Conservation (phyloP, 352 stramenopile genomes). For the Pythium utonaiense region DNA sequence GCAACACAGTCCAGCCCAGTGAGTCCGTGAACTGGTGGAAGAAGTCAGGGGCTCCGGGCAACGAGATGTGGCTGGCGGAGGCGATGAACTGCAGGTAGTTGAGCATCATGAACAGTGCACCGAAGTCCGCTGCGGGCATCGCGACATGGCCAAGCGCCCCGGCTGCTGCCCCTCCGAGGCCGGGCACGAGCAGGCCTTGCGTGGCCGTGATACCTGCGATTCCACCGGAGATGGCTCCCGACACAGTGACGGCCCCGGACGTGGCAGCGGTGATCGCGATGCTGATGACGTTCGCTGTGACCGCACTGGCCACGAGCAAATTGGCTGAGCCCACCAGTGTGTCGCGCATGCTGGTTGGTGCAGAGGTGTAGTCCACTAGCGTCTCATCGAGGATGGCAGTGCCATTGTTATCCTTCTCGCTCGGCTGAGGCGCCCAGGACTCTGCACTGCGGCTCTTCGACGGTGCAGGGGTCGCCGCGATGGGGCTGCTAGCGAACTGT, state of each 20-base stretch:
- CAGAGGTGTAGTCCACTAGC: conserved; percentile 18
- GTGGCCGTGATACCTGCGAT: conserved; percentile 2
- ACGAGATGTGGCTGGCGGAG: conserved; percentile 53
- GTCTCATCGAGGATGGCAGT: conserved; percentile 15
- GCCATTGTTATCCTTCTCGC: conserved; percentile 3
- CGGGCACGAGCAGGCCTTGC: conserved; percentile 12
- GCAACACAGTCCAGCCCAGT: conserved; percentile 59
- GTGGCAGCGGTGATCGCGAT: conserved; percentile 41
- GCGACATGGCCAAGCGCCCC: conserved; percentile 1
- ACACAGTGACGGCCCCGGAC: conserved; percentile 29
- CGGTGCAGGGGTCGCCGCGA: neutral
- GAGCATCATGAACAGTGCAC: conserved; percentile 57
- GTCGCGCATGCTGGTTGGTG: conserved; percentile 24
- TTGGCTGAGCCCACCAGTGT: conserved; percentile 39
- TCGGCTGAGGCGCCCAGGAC: neutral
- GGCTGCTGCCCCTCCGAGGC: conserved; percentile 13
- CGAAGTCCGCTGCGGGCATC: conserved; percentile 43
- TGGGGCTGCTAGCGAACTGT: neutral
- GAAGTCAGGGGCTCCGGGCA: conserved; percentile 55
- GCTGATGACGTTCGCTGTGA: conserved; percentile 48
- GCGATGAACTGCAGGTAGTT: conserved; percentile 75
- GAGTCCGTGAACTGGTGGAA: conserved; percentile 71
- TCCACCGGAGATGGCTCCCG: conserved; percentile 15
- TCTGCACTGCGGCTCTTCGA: neutral
- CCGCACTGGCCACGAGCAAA: conserved; percentile 48